These are phyloP conservation scores for Yamadazyma mexicana DNA, from an alignment of 1,139 yeast species.

Conservation along the genomic window DNA sequence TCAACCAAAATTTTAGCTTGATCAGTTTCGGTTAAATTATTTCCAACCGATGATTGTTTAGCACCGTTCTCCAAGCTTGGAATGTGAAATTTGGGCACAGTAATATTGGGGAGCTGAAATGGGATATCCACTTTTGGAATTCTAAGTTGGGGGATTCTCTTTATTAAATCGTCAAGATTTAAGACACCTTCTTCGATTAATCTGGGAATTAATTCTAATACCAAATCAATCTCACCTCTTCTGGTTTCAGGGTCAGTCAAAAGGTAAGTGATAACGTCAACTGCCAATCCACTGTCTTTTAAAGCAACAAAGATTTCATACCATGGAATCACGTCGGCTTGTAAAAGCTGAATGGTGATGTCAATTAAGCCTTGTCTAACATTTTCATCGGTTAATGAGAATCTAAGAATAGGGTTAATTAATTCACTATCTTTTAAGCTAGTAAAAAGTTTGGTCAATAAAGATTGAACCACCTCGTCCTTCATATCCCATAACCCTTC, in stretches of 20 bases:
- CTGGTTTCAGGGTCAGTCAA: slow-evolving; percentile 33
- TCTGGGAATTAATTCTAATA: slow-evolving; percentile 28
- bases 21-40: too few species aligned
- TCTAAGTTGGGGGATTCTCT: slow-evolving; percentile 5
- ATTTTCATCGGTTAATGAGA: slow-evolving; percentile 31
- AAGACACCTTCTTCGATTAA: slow-evolving; percentile 19
- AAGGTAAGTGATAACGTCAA: slow-evolving; percentile 25
- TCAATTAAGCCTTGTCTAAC: slow-evolving; percentile 27
- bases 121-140: neutral
- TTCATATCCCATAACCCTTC: slow-evolving; percentile 6
- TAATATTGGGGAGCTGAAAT: neutral
- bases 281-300: slow-evolving; percentile 32
- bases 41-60: too few species aligned
- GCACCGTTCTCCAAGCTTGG: neutral
- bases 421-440: slow-evolving; percentile 33
- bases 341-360: slow-evolving; percentile 26
- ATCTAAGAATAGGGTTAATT: slow-evolving; percentile 26
- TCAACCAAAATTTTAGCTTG: neutral
- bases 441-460: slow-evolving; percentile 24
- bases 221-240: slow-evolving; percentile 27
- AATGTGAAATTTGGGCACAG: neutral
- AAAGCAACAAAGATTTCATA: slow-evolving; percentile 33
- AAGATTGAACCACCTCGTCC: slow-evolving; percentile 22
- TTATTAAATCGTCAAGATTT: slow-evolving; percentile 11
- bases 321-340: slow-evolving; percentile 35